Conservation (phyloP, 192 early-diverging fungal species). For the Lunasporangiospora selenospora region DNA sequence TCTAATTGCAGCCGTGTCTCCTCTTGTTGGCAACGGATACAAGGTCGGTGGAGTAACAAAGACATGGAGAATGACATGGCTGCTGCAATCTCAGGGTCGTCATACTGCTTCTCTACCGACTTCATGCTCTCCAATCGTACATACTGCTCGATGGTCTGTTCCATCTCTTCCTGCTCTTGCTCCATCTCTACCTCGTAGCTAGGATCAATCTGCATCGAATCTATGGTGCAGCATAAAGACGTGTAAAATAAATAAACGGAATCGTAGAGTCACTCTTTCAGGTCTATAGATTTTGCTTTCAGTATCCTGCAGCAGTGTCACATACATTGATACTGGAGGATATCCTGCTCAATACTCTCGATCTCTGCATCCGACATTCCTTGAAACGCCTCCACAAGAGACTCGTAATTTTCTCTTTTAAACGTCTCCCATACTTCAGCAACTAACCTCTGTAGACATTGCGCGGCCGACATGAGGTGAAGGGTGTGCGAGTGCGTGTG, state of each 20-base stretch:
- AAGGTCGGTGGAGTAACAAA: conserved; percentile 7
- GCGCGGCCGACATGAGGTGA: no score
- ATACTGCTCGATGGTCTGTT: conserved; percentile 26
- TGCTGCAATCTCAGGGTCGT: conserved; percentile 46
- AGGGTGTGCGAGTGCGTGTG: no score
- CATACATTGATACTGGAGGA: conserved; percentile 26
- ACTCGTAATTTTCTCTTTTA: conserved; percentile 31
- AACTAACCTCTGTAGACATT: conserved; percentile 25
- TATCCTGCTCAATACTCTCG: conserved; percentile 37
- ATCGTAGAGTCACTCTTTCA: background rate
- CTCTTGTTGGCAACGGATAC: conserved; percentile 24
- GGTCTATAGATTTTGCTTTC: background rate
- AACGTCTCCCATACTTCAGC: conserved; percentile 41
- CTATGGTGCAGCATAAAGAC: background rate
- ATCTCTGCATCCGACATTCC: conserved; percentile 34
- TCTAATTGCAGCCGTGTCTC: background rate
- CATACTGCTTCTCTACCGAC: background rate
- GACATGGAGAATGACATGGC: conserved; percentile 27
- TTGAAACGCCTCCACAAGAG: conserved; percentile 11
- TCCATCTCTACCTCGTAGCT: conserved; percentile 30
- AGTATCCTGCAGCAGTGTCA: background rate
- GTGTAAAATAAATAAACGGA: background rate
- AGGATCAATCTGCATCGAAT: conserved; percentile 19
- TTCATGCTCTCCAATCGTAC: conserved; percentile 15
- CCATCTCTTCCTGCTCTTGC: conserved; percentile 21